Conservation (phyloP, 179 eudicot species). For the Spergularia azorica region DNA sequence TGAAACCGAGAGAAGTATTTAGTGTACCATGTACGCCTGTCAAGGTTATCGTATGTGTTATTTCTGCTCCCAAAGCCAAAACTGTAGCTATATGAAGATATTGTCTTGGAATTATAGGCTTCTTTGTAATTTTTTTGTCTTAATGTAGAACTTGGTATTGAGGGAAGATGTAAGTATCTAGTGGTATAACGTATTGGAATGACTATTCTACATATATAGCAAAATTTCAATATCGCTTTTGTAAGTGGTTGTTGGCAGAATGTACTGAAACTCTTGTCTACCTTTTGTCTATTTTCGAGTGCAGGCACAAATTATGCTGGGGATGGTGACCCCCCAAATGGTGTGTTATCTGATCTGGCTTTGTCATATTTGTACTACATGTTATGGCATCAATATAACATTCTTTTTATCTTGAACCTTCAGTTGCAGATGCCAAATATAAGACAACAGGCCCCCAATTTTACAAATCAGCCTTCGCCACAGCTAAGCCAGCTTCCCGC, state of each 20-base stretch:
- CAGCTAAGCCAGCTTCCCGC: constrained; percentile 44
- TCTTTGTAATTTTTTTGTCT: background rate
- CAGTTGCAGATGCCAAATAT: constrained; percentile 86
- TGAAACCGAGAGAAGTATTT: no score
- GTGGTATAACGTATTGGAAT: background rate
- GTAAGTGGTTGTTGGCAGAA: background rate
- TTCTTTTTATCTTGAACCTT: constrained; percentile 3
- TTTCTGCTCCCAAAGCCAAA: no score
- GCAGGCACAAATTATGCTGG: constrained; percentile 89
- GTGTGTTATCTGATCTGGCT: constrained; percentile 43
- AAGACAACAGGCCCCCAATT: constrained; percentile 45
- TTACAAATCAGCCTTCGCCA: constrained; percentile 37
- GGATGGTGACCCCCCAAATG: constrained; percentile 82
- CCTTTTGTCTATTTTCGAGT: constrained; percentile 20
- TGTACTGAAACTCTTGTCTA: constrained; percentile 4
- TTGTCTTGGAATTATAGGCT: background rate
- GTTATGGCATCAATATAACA: background rate
- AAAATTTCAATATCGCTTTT: background rate
- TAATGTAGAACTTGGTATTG: background rate
- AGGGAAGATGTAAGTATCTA: background rate
- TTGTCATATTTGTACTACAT: background rate
- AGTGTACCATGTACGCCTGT: no score
- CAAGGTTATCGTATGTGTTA: no score
- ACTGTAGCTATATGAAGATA: background rate
- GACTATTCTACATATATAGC: constrained; percentile 1